These are phyloP conservation scores for Quercus berberidifolia DNA, from an alignment of 306 rosid species.

Conservation along the genomic window DNA sequence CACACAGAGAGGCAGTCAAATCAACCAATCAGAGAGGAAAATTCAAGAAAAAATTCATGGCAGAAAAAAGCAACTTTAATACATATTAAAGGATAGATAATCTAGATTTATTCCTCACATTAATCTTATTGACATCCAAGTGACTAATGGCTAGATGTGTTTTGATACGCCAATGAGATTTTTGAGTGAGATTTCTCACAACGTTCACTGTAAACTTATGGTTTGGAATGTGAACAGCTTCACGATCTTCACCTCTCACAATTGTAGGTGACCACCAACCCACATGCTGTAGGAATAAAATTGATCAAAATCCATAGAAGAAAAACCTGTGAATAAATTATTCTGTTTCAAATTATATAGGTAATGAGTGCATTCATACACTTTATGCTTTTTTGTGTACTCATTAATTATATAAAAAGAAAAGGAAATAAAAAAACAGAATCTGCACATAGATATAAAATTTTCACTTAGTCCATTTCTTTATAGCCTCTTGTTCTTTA, in stretches of 20 bases:
- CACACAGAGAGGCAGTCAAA: conserved; percentile 21
- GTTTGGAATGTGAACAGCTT: conserved; percentile 97
- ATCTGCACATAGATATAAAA: neutral
- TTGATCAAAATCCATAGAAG: conserved; percentile 19
- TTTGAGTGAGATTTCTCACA: conserved; percentile 85
- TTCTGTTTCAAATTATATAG: neutral
- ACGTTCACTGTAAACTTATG: conserved; percentile 91
- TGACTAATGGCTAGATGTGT: conserved; percentile 91
- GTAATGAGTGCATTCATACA: neutral
- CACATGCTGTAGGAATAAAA: conserved; percentile 67
- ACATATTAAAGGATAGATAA: conserved; percentile 2
- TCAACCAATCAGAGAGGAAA: conserved; percentile 1
- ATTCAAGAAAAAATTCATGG: conserved; percentile 8
- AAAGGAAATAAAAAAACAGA: neutral
- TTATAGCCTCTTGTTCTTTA: neutral
- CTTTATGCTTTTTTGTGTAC: neutral
- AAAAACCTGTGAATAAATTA: conserved; percentile 1
- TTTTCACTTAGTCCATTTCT: neutral
- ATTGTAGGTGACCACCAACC: conserved; percentile 99
- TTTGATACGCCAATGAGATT: conserved; percentile 97
- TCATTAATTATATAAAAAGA: neutral
- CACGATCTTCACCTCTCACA: conserved; percentile 95
- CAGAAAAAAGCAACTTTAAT: conserved; percentile 8
- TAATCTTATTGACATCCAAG: conserved; percentile 84
- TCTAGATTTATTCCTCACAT: conserved; percentile 43